phyloP scores from a whole-genome alignment of 345 rosid genomes.

The Schrenkiella parvula region DNA sequence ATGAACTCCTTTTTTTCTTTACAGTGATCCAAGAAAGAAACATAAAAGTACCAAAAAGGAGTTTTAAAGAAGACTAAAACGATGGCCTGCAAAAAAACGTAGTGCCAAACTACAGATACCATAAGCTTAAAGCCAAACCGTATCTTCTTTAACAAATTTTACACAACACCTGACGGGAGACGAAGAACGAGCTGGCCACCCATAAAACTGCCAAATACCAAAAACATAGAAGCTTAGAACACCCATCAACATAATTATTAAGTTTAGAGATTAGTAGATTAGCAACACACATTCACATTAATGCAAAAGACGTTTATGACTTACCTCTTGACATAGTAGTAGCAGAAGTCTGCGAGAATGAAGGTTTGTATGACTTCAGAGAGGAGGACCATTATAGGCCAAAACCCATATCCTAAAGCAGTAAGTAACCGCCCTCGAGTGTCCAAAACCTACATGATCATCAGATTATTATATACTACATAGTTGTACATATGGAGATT shows the following conservation, averaged over 20 bases:
- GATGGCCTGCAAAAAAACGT: constrained; percentile 12
- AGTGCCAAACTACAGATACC: constrained; percentile 1
- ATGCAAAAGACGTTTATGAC: neutral
- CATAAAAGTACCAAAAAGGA: neutral
- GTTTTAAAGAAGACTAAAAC: constrained; percentile 6
- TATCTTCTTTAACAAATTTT: constrained; percentile 5
- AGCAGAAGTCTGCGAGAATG: constrained; percentile 87
- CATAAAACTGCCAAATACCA: constrained; percentile 45
- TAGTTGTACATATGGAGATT: neutral
- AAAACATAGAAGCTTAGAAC: neutral
- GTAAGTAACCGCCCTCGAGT: constrained; percentile 70
- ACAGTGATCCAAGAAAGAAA: constrained; percentile 9
- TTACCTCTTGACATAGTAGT: constrained; percentile 80
- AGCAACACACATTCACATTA: neutral
- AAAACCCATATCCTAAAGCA: constrained; percentile 80
- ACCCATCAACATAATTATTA: neutral
- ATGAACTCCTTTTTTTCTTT: constrained; percentile 2
- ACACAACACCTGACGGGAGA: constrained; percentile 88
- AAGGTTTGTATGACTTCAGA: constrained; percentile 88
- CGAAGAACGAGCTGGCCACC: constrained; percentile 93
- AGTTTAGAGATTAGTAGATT: neutral
- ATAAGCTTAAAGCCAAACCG: neutral
- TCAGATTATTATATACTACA: neutral
- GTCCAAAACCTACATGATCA: constrained; percentile 59
- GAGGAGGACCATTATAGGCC: constrained; percentile 86